Base-by-base conservation (phyloP, 176 grass and related monocot species). In the Zea luxurians region DNA sequence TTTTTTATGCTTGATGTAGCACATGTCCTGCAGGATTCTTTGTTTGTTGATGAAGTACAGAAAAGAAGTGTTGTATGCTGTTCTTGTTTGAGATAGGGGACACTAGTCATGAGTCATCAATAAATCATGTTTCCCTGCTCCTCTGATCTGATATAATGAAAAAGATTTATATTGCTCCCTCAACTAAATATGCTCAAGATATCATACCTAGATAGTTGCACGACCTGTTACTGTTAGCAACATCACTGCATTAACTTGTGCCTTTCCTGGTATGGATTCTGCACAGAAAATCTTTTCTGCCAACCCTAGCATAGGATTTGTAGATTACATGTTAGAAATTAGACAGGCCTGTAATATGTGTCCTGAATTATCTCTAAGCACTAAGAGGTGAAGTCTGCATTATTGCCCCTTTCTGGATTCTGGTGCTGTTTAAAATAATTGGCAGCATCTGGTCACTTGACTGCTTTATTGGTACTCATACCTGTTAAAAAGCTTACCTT, bases 21-120 rank as follows among this genome's bases (percentile, higher is more conserved):
- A 74, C 75, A 54, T 67, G 61, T 57, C 42, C 73, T 36, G 53
- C 10, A 21, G 41, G 68, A 15, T 79, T 83, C 48, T 57, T 82
- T 79, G 68, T 75, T 59, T 83, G 8, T 65, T 73, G 63, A 52
- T 21, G 54, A 83, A 68, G 61, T 88, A 82, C 75, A 79, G 37
- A 75, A 69, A 78, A 74, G 44, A 42, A 53, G 50, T 60, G 53
- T 11, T 79, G 61, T 88, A 79, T 61, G 72, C 37, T 44, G 27
- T 44, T 61, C 59, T 58, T 60, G 70, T 35, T 83, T 64, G 74
- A 50, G 55, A 45, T 37, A 18, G 15, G 37, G 44, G 3, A 2
- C 43, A 66, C 36, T 53, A 70, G 13, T 61, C 18, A 61, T 41
- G n/a, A 53, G 20, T 70, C 42, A 68, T 71, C 55, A 71, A 54